Conservation (phyloP, 2,329 filamentous ascomycete species). For the Elsinoe australis region DNA sequence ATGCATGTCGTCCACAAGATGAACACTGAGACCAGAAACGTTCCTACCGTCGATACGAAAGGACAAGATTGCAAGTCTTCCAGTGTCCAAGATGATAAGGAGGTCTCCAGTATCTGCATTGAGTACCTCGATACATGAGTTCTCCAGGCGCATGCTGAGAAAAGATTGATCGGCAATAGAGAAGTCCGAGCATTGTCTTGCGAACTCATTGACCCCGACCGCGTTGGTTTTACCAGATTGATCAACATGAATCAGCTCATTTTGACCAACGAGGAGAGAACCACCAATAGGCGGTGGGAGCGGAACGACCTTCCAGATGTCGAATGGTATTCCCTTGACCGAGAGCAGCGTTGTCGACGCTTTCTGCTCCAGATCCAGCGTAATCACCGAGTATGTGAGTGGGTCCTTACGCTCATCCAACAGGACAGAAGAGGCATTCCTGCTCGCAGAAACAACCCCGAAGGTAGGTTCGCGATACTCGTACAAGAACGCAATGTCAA, state of each 20-base stretch:
- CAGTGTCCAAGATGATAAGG: constrained; percentile 70
- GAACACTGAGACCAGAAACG: constrained; percentile 76
- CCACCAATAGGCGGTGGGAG: constrained; percentile 82
- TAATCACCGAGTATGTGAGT: constrained; percentile 88
- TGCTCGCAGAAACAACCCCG: constrained; percentile 77
- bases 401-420: constrained; percentile 71
- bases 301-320: constrained; percentile 74
- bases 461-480: constrained; percentile 98
- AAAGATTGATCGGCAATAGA: constrained; percentile 79
- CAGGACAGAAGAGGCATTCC: constrained; percentile 65
- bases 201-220: constrained; percentile 85
- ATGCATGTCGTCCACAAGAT: constrained; percentile 53
- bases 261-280: constrained; percentile 74
- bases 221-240: constrained; percentile 91
- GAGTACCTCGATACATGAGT: constrained; percentile 67
- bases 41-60: constrained; percentile 87
- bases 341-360: constrained; percentile 90
- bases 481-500: constrained; percentile 87
- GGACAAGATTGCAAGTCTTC: constrained; percentile 63
- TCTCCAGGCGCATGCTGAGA: constrained; percentile 71
- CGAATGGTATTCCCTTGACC: constrained; percentile 75
- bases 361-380: constrained; percentile 83
- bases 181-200: constrained; percentile 74
- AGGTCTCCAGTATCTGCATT: constrained; percentile 73
- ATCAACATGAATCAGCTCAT: constrained; percentile 90